These are phyloP conservation scores for Phytophthora idaei DNA, from an alignment of 352 stramenopile species.

Conservation along the genomic window DNA sequence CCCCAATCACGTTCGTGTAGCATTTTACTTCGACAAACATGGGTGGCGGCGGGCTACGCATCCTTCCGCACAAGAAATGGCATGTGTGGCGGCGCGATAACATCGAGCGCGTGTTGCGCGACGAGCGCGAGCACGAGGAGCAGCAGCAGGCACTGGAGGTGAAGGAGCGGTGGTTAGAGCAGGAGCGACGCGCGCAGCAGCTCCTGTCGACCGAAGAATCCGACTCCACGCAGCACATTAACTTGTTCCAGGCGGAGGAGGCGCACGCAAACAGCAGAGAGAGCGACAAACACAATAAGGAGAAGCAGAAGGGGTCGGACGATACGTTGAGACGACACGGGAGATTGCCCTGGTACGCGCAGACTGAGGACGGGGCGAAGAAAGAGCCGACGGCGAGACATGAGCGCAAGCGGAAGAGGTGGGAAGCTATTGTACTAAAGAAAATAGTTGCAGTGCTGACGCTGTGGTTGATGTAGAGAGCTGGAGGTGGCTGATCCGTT, in stretches of 20 bases:
- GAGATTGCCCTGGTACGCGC: constrained; percentile 52
- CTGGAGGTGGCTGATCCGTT: constrained; percentile 43
- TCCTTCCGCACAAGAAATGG: constrained; percentile 84
- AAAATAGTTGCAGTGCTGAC: constrained; percentile 1
- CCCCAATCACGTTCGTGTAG: constrained; percentile 3
- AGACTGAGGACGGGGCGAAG: constrained; percentile 14
- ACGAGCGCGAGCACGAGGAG: constrained; percentile 63
- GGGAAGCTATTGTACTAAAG: neutral
- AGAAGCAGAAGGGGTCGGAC: constrained; percentile 10
- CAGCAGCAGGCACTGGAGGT: constrained; percentile 19
- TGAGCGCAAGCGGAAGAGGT: constrained; percentile 51
- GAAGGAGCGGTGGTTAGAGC: constrained; percentile 33
- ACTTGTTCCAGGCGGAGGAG: constrained; percentile 50
- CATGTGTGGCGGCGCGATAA: constrained; percentile 87
- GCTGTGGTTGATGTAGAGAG: constrained; percentile 30
- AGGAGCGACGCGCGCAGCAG: constrained; percentile 48
- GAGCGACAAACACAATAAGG: neutral
- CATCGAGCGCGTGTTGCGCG: constrained; percentile 74
- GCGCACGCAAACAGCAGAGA: neutral
- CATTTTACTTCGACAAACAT: constrained; percentile 26
- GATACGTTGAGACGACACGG: constrained; percentile 45
- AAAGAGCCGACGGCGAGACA: constrained; percentile 19
- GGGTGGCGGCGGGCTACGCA: constrained; percentile 68
- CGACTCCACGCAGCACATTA: constrained; percentile 29
- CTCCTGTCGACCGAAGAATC: constrained; percentile 14